These are phyloP conservation scores for Prillingera fragicola DNA, from an alignment of 1,284 basidiomycete genomes.

Conservation along the genomic window DNA sequence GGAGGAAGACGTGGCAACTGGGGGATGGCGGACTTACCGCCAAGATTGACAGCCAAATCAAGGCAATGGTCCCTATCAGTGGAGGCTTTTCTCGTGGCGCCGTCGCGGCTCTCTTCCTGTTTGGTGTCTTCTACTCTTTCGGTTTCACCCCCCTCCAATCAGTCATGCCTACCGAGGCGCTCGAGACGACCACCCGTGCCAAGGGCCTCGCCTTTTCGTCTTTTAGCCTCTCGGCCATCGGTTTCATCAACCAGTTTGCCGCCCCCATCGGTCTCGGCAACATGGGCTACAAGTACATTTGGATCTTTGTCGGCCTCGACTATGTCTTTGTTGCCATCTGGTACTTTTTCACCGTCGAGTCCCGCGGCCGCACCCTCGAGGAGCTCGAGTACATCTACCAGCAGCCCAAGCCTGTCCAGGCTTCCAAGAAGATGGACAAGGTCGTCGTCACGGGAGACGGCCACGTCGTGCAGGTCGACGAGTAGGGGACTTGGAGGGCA, in stretches of 20 bases:
- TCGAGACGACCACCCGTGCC: conserved; percentile 56
- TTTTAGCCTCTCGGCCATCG: conserved; percentile 52
- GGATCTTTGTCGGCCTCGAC: conserved; percentile 44
- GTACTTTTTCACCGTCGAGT: conserved; percentile 48
- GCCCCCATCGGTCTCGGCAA: conserved; percentile 50
- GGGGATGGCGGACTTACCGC: no score
- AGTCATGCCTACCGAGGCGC: conserved; percentile 56
- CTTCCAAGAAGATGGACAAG: no score
- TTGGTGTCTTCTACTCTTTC: no score
- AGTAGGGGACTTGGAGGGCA: no score
- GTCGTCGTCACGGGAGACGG: no score
- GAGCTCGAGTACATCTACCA: conserved; percentile 46
- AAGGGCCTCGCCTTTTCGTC: conserved; percentile 54
- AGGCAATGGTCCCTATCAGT: no score
- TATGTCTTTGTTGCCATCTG: conserved; percentile 38
- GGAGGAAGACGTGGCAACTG: no score
- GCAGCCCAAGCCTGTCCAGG: conserved; percentile 39
- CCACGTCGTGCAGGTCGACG: no score
- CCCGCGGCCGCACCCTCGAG: conserved; percentile 42
- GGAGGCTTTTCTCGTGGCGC: no score
- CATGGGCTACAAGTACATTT: conserved; percentile 44
- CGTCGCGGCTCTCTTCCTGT: no score
- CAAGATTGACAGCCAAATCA: no score
- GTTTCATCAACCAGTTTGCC: conserved; percentile 53
- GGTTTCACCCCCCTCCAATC: conserved; percentile 49